A percentile compares a stretch with the other conserved stretches of the same genome.
Conservation (phyloP, 2,329 filamentous ascomycete species). For the Penicillium hordei region DNA sequence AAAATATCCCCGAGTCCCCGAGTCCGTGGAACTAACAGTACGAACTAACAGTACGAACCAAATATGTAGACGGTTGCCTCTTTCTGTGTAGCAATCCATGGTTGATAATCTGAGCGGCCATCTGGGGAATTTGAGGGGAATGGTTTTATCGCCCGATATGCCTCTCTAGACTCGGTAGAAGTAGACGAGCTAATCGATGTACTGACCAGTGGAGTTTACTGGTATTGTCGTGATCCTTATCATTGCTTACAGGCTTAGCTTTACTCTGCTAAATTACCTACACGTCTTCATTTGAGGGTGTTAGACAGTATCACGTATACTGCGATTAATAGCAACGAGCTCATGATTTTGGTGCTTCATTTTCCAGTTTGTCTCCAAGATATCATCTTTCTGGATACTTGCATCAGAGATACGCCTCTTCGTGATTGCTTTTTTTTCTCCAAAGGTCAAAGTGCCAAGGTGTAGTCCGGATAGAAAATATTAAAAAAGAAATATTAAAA, state of each 20-base stretch:
- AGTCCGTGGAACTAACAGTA: neutral
- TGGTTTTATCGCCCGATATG: neutral
- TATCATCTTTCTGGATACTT: slow-evolving; percentile 1
- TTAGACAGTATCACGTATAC: neutral
- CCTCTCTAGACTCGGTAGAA: neutral
- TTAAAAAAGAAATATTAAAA: neutral
- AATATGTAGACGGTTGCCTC: neutral
- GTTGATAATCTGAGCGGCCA: neutral
- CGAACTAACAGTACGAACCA: neutral
- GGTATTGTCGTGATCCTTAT: neutral
- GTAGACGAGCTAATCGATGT: neutral
- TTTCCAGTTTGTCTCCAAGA: neutral
- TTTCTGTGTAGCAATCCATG: slow-evolving; percentile 4
- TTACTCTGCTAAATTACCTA: neutral
- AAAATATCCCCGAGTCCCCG: neutral
- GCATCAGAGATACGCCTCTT: neutral
- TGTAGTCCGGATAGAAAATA: neutral
- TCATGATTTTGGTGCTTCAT: neutral
- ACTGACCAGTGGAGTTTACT: neutral
- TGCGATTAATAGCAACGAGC: neutral
- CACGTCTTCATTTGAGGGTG: neutral
- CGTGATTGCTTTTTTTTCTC: slow-evolving; percentile 11
- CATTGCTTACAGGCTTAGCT: slow-evolving; percentile 16
- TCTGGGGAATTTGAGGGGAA: neutral
- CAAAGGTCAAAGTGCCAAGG: neutral